Evolutionary conservation across 2,329 filamentous ascomycete species (phyloP).

Genomic region (Penicillium crustosum): DNA sequence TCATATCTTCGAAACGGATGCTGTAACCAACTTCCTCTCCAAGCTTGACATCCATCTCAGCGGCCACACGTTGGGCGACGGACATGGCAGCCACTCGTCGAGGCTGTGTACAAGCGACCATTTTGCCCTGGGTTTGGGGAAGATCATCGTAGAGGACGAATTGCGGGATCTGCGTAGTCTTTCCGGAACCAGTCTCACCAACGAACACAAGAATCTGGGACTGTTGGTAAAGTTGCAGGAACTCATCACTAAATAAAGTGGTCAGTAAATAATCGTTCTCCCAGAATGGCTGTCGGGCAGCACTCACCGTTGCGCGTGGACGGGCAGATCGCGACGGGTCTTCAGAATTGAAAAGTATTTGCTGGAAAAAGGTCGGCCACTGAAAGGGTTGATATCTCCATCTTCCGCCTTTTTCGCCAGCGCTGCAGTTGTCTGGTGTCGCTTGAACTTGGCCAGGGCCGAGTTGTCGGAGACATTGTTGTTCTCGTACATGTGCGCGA

Average conservation of each 20-base stretch:
- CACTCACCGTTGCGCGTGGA: constrained; percentile 81
- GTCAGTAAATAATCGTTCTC: constrained; percentile 8
- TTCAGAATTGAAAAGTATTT: constrained; percentile 90
- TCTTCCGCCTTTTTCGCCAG: constrained; percentile 75
- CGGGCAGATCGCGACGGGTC: constrained; percentile 78
- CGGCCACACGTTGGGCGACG: constrained; percentile 93
- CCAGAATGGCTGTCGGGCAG: neutral
- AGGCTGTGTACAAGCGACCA: constrained; percentile 96
- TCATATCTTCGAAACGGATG: constrained; percentile 97
- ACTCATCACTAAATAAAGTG: constrained; percentile 67
- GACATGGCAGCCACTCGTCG: constrained; percentile 98
- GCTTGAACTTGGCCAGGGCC: constrained; percentile 65
- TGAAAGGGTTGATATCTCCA: constrained; percentile 82
- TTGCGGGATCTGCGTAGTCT: constrained; percentile 98
- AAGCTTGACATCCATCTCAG: constrained; percentile 90
- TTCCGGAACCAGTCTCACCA: constrained; percentile 98
- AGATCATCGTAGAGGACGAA: constrained; percentile 97
- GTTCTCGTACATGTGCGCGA: constrained; percentile 75
- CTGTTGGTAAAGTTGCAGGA: constrained; percentile 87
- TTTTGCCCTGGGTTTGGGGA: constrained; percentile 79
- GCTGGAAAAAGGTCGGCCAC: constrained; percentile 69
- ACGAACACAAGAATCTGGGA: constrained; percentile 97
- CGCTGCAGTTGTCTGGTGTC: constrained; percentile 76
- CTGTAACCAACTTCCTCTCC: constrained; percentile 97
- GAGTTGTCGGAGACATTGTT: constrained; percentile 42